Evolutionary conservation across 2,329 filamentous ascomycete genomes (phyloP).

Genomic region (Chaetothyriales sp.): DNA sequence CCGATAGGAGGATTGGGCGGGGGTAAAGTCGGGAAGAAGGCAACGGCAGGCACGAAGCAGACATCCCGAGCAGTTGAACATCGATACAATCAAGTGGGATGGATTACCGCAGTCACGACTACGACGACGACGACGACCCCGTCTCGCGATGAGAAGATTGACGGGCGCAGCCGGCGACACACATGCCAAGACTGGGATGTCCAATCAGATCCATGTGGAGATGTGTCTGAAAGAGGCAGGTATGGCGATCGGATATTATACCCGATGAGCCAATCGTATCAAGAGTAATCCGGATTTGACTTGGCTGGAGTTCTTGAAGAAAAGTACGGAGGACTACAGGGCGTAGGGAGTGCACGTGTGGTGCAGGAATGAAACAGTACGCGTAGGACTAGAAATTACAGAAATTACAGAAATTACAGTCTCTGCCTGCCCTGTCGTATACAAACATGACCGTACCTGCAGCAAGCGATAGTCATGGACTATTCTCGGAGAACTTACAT

Average conservation of each 20-base stretch:
- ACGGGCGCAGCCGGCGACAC: neutral
- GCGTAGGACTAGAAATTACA: too few relatives aligned
- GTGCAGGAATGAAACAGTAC: too few relatives aligned
- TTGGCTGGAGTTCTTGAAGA: neutral
- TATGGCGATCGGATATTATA: neutral
- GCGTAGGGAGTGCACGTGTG: too few relatives aligned
- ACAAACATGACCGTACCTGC: too few relatives aligned
- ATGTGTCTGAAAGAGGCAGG: neutral
- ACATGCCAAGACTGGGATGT: neutral
- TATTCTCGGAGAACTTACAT: too few relatives aligned
- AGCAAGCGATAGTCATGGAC: too few relatives aligned
- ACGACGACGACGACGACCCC: neutral
- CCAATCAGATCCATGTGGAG: neutral
- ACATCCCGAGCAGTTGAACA: slow-evolving; percentile 15
- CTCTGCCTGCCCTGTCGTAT: too few relatives aligned
- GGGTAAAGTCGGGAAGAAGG: neutral
- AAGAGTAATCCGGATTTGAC: too few relatives aligned
- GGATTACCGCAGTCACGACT: slow-evolving; percentile 1
- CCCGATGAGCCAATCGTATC: neutral
- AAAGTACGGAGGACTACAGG: too few relatives aligned
- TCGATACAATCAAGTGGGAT: slow-evolving; percentile 3
- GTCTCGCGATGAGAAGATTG: neutral
- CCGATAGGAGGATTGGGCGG: neutral
- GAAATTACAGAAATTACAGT: too few relatives aligned
- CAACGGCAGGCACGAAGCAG: slow-evolving; percentile 9